These are phyloP conservation scores for Mycena crocata DNA, from an alignment of 768 basidiomycete species.

Conservation along the genomic window DNA sequence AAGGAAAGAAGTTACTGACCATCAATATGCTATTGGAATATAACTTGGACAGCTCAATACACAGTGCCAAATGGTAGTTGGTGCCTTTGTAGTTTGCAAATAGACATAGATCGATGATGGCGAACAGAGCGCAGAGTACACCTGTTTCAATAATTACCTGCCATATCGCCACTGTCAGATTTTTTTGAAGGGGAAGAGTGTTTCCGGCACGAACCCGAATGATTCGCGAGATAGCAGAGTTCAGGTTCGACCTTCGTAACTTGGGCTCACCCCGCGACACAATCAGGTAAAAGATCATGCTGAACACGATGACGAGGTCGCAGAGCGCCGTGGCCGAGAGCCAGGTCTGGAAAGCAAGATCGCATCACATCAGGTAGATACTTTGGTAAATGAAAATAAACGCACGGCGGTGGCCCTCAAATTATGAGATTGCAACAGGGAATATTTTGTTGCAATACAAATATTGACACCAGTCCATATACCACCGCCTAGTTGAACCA, in stretches of 20 bases:
- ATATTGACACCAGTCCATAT: slow-evolving; percentile 16
- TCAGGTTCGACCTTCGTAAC: not conserved
- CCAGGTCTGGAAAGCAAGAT: slow-evolving; percentile 12
- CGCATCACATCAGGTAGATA: too few species aligned
- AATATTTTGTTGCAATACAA: not conserved
- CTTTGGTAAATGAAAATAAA: too few species aligned
- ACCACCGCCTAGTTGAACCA: slow-evolving; percentile 7
- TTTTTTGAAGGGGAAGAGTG: not conserved
- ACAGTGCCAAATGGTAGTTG: slow-evolving; percentile 10
- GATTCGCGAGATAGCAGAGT: not conserved
- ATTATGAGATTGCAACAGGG: not conserved
- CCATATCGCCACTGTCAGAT: not conserved
- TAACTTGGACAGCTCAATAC: slow-evolving; percentile 12
- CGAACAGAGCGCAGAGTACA: not conserved
- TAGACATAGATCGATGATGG: not conserved
- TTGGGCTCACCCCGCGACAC: too few species aligned
- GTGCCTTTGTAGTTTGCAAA: not conserved
- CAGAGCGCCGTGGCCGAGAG: not conserved
- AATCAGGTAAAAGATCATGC: not conserved
- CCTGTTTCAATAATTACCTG: slow-evolving; percentile 21
- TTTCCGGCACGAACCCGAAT: not conserved
- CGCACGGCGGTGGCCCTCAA: slow-evolving; percentile 6
- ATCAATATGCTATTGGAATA: slow-evolving; percentile 26
- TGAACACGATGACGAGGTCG: slow-evolving; percentile 9
- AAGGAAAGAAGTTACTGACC: not conserved